Evolutionary conservation across 345 rosid genomes (phyloP), one percentile per base, ranked within the genome.

Genomic region (Arabis hirsuta): DNA sequence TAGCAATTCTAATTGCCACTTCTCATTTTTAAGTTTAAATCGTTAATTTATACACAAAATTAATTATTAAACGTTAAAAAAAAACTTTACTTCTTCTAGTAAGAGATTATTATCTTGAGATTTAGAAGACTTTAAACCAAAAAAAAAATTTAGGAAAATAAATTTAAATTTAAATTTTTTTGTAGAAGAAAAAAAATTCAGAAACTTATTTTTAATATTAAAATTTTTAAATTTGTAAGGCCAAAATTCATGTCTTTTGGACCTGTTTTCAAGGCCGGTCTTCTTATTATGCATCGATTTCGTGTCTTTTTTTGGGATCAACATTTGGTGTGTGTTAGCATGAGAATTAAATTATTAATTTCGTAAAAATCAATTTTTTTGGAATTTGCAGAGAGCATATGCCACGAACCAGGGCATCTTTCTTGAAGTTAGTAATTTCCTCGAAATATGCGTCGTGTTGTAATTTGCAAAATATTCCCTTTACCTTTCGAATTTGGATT

Each of bases 401-500:
- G 79, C 74, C 79, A 76, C 65, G 74, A 55, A 47, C 3, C 39
- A 69, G n/a, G 5, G 79, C 74, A 69, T 76, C 79, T 76, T 76
- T 63, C 79, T 76, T 48, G 67, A 76, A 68, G 74, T 69, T 26
- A 34, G 70, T 54, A 20, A 45, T 14, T 67, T 34, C 54, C 79
- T 68, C 41, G 74, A 12, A 26, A 61, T 55, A 1, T 48, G 73
- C 26, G 47, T 16, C 16, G 36, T 62, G 29, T 61, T 34, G 19
- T 20, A 58, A 7, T 19, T 24, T 51, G 52, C 26, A 44, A 34
- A 34, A 54, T 32, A 34, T 53, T 62, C 43, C 9, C 14, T 26
- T 39, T 14, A 12, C 13, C 38, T 11, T 12, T 10, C 14, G 45
- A 52, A 42, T 52, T 11, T 29, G 22, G 22, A 26, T 46, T 9